Evolutionary conservation across 306 rosid species (phyloP).

Genomic region (Dalbergia cochinchinensis): DNA sequence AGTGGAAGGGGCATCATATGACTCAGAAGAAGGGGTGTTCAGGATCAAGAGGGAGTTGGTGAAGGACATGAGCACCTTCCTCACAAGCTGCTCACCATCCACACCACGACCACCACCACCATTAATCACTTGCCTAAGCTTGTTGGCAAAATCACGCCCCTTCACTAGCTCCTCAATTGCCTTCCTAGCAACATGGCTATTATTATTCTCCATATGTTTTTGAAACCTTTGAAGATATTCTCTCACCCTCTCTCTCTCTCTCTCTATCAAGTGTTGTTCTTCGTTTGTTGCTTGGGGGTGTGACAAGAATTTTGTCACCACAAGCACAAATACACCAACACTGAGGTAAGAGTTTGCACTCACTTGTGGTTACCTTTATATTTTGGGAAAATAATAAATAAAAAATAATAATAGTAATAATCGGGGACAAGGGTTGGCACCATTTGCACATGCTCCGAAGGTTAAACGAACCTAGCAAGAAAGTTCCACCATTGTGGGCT

Average conservation of each 20-base stretch:
- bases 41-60: conserved; percentile 52
- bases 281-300: not conserved
- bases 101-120: not conserved
- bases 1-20: conserved; percentile 19
- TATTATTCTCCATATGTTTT: conserved; percentile 22
- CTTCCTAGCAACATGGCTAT: not conserved
- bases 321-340: not conserved
- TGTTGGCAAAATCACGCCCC: conserved; percentile 51
- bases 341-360: not conserved
- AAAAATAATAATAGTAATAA: too few species aligned
- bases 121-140: conserved; percentile 48
- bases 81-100: conserved; percentile 43
- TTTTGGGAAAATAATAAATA: not conserved
- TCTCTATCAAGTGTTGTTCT: not conserved
- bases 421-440: conserved; percentile 8
- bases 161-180: conserved; percentile 50
- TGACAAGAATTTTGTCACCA: not conserved
- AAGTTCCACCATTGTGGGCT: conserved; percentile 19
- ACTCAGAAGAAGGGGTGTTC: not conserved
- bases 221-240: not conserved
- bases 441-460: conserved; percentile 42
- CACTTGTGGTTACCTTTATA: not conserved
- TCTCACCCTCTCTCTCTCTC: not conserved
- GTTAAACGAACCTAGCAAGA: conserved; percentile 46
- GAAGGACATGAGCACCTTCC: conserved; percentile 54